Evolutionary conservation across 805 yeast species (phyloP).

Genomic region (Metschnikowia henanensis): DNA sequence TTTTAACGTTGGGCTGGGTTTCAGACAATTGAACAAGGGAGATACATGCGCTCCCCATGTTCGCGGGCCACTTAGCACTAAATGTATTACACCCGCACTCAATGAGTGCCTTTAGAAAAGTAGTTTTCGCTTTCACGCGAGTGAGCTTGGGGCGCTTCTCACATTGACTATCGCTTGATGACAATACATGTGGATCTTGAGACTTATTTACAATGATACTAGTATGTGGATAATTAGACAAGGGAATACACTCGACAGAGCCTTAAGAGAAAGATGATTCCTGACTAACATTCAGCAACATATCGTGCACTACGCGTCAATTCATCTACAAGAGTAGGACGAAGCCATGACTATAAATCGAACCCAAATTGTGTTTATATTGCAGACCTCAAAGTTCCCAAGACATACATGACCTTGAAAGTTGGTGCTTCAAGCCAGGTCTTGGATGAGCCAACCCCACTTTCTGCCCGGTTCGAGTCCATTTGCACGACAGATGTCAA

Average conservation of each 20-base stretch:
- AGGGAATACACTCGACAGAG: no score
- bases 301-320: conserved; percentile 13
- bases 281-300: conserved; percentile 20
- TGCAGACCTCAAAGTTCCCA: conserved; percentile 31
- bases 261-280: no score
- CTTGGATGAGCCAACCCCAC: conserved; percentile 15
- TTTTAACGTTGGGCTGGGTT: no score
- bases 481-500: conserved; percentile 32
- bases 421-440: conserved; percentile 5
- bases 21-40: not conserved
- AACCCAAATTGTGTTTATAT: conserved; percentile 24
- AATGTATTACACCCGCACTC: no score
- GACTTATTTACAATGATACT: conserved; percentile 11
- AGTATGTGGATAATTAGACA: conserved; percentile 12
- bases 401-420: conserved; percentile 27
- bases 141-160: no score
- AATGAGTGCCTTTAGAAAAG: no score
- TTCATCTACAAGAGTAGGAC: conserved; percentile 23
- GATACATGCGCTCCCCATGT: not conserved
- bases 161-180: no score
- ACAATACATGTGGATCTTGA: conserved; percentile 19
- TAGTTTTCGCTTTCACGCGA: no score
- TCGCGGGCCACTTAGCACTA: not conserved
- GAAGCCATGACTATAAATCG: conserved; percentile 25
- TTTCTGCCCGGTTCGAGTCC: conserved; percentile 26